Percentiles rank a stretch among this genome's conserved stretches.
phyloP scores from a whole-genome alignment of 2,329 filamentous ascomycete species.

The Cladorrhinum sp. region DNA sequence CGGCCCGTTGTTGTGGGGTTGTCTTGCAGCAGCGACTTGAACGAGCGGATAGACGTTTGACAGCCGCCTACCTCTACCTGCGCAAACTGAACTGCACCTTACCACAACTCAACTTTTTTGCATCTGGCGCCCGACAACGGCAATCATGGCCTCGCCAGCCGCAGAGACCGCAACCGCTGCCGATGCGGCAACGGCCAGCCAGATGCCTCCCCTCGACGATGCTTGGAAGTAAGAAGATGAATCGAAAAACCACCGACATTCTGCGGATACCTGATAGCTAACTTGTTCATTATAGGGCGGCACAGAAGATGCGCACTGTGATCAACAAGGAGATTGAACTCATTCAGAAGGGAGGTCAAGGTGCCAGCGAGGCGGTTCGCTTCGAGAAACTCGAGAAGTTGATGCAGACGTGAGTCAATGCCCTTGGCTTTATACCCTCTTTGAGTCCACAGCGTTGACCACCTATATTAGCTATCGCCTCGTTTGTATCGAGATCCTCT shows the following conservation, averaged over 20 bases:
- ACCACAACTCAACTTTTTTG: background rate
- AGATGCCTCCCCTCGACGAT: slow-evolving; percentile 18
- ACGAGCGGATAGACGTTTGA: background rate
- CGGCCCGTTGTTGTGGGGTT: background rate
- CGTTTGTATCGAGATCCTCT: slow-evolving; percentile 68
- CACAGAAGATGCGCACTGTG: slow-evolving; percentile 43
- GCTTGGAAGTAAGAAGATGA: slow-evolving; percentile 23
- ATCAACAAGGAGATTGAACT: slow-evolving; percentile 44
- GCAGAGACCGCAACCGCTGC: slow-evolving; percentile 3
- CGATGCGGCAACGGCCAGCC: slow-evolving; percentile 5
- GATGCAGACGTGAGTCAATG: slow-evolving; percentile 40
- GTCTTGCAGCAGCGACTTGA: background rate
- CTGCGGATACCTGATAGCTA: background rate
- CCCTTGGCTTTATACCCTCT: background rate
- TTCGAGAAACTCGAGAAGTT: slow-evolving; percentile 44
- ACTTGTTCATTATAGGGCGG: slow-evolving; percentile 32
- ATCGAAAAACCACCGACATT: background rate
- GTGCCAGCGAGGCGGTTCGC: slow-evolving; percentile 39
- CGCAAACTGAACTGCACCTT: background rate
- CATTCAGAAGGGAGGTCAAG: slow-evolving; percentile 36
- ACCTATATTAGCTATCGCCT: slow-evolving; percentile 46
- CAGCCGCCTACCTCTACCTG: background rate
- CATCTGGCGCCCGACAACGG: slow-evolving; percentile 6
- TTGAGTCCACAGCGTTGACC: slow-evolving; percentile 7
- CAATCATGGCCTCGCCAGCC: slow-evolving; percentile 14